Base-by-base conservation (phyloP, 73 alveolate species). In the Stentor coeruleus region DNA sequence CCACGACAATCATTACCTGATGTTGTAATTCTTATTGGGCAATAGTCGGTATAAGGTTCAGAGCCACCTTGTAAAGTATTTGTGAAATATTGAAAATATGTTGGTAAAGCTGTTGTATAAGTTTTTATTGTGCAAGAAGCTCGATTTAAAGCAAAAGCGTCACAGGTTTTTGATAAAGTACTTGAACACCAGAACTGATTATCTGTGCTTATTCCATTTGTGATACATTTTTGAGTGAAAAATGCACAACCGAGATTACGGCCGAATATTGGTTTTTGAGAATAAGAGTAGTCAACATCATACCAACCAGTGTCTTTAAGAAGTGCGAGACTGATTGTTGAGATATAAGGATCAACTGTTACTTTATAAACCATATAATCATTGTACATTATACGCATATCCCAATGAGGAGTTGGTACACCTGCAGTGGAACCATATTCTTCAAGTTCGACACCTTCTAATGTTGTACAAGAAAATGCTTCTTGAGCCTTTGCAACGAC, bases 251-350 rank as follows among this genome's bases (percentile, higher is more conserved):
- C 94, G 74, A 79, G 83, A 74, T 66, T 77, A 59, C 81, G 76
- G 31, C 94, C 94, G 49, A 49, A 84, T 81, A 76, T 77, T 59
- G 84, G 77, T 38, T 82, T 82, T 3, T 83, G 84, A 38, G 89
- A 86, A 40, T 87, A 40, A 59, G 58, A 74, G 80, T 59, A 85
- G 33, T 80, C 80, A 0, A 81, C 88, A 40, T 55, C 81, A 74
- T 88, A 88, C 87, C 88, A 88, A 28, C 89, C 89, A 33, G 87
- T 77, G 66, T 86, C 94, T 60, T 88, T 82, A 79, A 88, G 84
- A 42, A 88, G 42, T 37, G 94, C 89, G 38, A 88, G 49, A 85
- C 92, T 84, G 15, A 88, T 88, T 57, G 84, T 87, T 76, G 90
- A 82, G 41, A 84, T 11, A 20, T 72, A 85, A 30, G 38, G 38